phyloP scores from a whole-genome alignment of 2,329 filamentous ascomycete genomes.

The Colletotrichum truncatum region DNA sequence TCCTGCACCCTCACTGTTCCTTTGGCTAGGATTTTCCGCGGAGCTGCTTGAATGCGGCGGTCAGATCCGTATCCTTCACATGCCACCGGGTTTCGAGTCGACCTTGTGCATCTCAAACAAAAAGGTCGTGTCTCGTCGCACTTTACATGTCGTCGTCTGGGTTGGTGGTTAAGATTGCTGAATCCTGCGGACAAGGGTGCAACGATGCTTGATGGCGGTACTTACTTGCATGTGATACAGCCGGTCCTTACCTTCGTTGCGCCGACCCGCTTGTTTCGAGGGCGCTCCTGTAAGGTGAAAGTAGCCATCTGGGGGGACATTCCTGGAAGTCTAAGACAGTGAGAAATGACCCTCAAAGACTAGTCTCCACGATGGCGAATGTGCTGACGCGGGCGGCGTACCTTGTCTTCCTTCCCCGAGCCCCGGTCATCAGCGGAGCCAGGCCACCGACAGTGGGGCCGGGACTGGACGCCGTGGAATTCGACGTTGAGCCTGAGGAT shows the following conservation, averaged over 20 bases:
- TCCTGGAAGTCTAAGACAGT: neutral
- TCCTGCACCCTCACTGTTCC: neutral
- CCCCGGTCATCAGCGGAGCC: neutral
- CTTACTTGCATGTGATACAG: slow-evolving; percentile 32
- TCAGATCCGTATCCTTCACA: slow-evolving; percentile 32
- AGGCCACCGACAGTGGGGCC: neutral
- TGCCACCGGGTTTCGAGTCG: slow-evolving; percentile 49
- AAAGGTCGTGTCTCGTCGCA: slow-evolving; percentile 52
- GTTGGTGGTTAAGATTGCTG: too few species aligned
- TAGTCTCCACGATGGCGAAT: neutral
- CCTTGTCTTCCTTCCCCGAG: slow-evolving; percentile 5
- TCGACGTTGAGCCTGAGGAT: neutral
- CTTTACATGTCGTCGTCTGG: slow-evolving; percentile 48
- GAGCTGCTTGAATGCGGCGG: neutral
- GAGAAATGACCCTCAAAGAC: neutral
- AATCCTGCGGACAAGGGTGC: neutral
- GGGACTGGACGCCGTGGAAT: neutral
- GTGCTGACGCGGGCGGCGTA: neutral
- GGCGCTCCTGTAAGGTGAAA: neutral
- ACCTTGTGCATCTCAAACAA: slow-evolving; percentile 52
- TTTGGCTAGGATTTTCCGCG: neutral
- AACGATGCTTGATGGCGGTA: too few species aligned
- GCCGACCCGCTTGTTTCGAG: neutral
- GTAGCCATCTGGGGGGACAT: slow-evolving; percentile 19
- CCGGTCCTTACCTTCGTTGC: slow-evolving; percentile 24